A percentile compares a stretch with the other conserved stretches of the same genome.
Conservation (phyloP, 345 rosid genomes). For the Citrus sp. region DNA sequence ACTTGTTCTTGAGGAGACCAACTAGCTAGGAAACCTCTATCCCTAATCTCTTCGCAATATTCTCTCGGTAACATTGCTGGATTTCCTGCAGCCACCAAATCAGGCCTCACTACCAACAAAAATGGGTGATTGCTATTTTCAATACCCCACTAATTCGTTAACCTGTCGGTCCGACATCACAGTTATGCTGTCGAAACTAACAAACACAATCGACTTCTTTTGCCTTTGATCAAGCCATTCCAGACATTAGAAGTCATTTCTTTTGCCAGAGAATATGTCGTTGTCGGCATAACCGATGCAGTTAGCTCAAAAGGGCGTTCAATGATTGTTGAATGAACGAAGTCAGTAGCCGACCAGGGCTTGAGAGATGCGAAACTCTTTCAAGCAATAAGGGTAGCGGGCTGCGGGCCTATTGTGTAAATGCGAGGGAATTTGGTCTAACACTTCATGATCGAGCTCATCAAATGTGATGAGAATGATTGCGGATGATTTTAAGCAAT, state of each 20-base stretch:
- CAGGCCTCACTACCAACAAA: slow-evolving; percentile 24
- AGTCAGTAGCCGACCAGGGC: no score
- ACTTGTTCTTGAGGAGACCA: slow-evolving; percentile 17
- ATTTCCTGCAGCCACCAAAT: slow-evolving; percentile 11
- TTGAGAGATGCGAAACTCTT: background rate
- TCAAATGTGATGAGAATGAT: background rate
- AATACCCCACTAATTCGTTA: slow-evolving; percentile 19
- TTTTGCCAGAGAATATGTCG: no score
- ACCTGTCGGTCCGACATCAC: slow-evolving; percentile 2
- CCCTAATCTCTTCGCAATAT: slow-evolving; percentile 9
- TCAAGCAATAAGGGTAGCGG: background rate
- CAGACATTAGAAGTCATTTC: no score
- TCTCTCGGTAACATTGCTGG: background rate
- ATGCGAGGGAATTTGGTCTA: background rate
- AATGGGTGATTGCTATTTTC: slow-evolving; percentile 19
- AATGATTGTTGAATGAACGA: no score
- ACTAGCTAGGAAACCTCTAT: slow-evolving; percentile 11
- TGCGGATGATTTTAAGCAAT: background rate
- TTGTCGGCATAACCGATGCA: no score
- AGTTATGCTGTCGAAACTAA: background rate
- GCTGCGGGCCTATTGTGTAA: background rate
- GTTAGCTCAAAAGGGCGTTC: no score
- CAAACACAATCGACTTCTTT: background rate
- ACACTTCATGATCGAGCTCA: background rate
- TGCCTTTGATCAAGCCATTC: background rate